phyloP scores from a whole-genome alignment of 2,329 filamentous ascomycete species.

The Penicillium digitatum region DNA sequence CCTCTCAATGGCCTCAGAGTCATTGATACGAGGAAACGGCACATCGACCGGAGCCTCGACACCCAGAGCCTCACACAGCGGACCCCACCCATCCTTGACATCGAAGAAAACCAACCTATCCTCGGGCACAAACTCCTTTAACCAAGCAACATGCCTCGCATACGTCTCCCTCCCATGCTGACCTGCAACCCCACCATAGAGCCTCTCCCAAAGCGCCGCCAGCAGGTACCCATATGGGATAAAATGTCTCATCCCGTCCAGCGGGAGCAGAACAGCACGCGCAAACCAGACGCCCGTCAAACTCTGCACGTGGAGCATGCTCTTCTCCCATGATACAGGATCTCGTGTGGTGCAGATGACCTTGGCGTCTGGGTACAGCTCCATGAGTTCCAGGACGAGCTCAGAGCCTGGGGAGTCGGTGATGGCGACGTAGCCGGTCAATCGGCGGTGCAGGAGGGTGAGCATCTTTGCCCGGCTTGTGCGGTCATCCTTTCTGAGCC shows the following conservation, averaged over 20 bases:
- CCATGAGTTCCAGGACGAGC: conserved; percentile 46
- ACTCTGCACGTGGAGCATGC: conserved; percentile 18
- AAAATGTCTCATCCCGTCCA: conserved; percentile 27
- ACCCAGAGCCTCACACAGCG: conserved; percentile 45
- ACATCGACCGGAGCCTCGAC: conserved; percentile 35
- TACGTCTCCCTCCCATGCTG: conserved; percentile 15
- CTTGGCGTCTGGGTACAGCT: conserved; percentile 49
- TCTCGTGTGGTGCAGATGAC: conserved; percentile 43
- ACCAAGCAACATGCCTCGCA: conserved; percentile 23
- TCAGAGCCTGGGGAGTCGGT: conserved; percentile 45
- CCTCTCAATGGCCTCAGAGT: conserved; percentile 22
- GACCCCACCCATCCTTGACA: conserved; percentile 45
- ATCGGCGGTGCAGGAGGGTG: conserved; percentile 8
- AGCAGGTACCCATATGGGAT: conserved; percentile 17
- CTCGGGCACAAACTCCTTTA: conserved; percentile 27
- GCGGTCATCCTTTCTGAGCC: conserved; percentile 6
- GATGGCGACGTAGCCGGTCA: conserved; percentile 46
- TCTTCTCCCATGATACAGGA: conserved; percentile 20
- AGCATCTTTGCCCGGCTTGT: conserved; percentile 9
- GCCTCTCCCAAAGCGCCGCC: conserved; percentile 17
- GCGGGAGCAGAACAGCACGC: conserved; percentile 18
- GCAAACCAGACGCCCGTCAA: conserved; percentile 20
- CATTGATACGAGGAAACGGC: conserved; percentile 41
- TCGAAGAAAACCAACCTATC: conserved; percentile 37
- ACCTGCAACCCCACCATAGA: conserved; percentile 16